Evolutionary conservation across 1,284 basidiomycete species (phyloP), one percentile per base, ranked within the genome.

Genomic region (Coniophora puteana): DNA sequence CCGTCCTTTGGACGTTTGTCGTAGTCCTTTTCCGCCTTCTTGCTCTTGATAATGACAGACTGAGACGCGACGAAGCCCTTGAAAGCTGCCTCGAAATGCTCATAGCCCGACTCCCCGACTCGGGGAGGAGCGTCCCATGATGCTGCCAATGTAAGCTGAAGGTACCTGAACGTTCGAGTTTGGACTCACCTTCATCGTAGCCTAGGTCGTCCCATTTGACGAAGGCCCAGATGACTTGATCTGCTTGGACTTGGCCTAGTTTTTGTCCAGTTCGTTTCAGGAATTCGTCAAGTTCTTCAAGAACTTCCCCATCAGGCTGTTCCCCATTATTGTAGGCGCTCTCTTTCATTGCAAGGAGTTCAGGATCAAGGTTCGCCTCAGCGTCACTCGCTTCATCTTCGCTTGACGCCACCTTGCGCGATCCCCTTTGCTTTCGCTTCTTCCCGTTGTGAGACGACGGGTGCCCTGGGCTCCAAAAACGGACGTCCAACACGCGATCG

Each of bases 171-270:
- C 25, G 34, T n/a, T 35, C 33, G 16, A 18, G 29, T 18, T 34
- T 45, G 27, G 34, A 53, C 74, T 45, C 42, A 91, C 91, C 81
- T 67, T 93, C 83, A 24, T 93, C 89, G 50, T 97, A 96, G 21
- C 85, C 82, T 31, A 95, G 69, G 51, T 94, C 92, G 26, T 83
- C 72, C 91, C 93, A 97, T 62, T 96, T 97, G 51, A 91, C 73
- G 56, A 89, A 88, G 7, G 73, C 75, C 81, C 84, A 89, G n/a
- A 82, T 69, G 25, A 92, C 76, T 30, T 73, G 61, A 20, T 77
- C 66, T 14, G 80, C 73, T 50, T 87, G 71, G 2, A 74, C 62
- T 34, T 66, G 58, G 5, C 57, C 60, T n/a, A 92, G 62, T 16
- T 57, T 54, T 22, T 63, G 42, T 6, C 66, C 60, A 30, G 68